Evolutionary conservation across 2,329 filamentous ascomycete species (phyloP).

Genomic region (Chrysoporthe deuterocubensis): DNA sequence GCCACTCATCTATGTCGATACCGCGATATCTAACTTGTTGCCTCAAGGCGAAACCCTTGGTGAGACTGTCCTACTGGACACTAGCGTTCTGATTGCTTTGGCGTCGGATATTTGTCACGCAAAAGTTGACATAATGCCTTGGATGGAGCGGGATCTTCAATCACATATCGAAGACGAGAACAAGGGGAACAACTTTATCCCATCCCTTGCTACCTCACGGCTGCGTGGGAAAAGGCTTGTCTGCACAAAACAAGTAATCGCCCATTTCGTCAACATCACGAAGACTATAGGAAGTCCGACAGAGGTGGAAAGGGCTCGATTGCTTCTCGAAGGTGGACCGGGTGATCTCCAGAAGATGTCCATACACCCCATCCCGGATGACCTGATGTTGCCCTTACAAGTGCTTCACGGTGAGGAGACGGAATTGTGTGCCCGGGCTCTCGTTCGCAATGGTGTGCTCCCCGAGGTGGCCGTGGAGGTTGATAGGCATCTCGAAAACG

Average conservation of each 20-base stretch:
- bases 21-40: slow-evolving; percentile 33
- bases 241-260: slow-evolving; percentile 68
- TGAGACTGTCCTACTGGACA: slow-evolving; percentile 61
- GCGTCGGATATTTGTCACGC: slow-evolving; percentile 74
- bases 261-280: slow-evolving; percentile 70
- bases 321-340: slow-evolving; percentile 52
- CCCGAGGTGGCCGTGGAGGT: slow-evolving; percentile 20
- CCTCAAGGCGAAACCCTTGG: slow-evolving; percentile 29
- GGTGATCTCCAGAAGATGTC: slow-evolving; percentile 21
- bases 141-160: slow-evolving; percentile 61
- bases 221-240: slow-evolving; percentile 61
- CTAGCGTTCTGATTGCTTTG: slow-evolving; percentile 72
- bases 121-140: slow-evolving; percentile 40
- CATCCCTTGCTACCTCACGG: slow-evolving; percentile 62
- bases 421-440: neutral
- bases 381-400: slow-evolving; percentile 24
- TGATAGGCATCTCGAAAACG: slow-evolving; percentile 17
- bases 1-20: slow-evolving; percentile 29
- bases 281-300: slow-evolving; percentile 64
- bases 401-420: slow-evolving; percentile 7
- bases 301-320: slow-evolving; percentile 61
- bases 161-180: slow-evolving; percentile 68
- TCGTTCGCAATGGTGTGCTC: slow-evolving; percentile 18
- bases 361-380: slow-evolving; percentile 17
- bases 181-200: slow-evolving; percentile 60